phyloP scores from a whole-genome alignment of 1,284 basidiomycete genomes.

The Grifola frondosa region DNA sequence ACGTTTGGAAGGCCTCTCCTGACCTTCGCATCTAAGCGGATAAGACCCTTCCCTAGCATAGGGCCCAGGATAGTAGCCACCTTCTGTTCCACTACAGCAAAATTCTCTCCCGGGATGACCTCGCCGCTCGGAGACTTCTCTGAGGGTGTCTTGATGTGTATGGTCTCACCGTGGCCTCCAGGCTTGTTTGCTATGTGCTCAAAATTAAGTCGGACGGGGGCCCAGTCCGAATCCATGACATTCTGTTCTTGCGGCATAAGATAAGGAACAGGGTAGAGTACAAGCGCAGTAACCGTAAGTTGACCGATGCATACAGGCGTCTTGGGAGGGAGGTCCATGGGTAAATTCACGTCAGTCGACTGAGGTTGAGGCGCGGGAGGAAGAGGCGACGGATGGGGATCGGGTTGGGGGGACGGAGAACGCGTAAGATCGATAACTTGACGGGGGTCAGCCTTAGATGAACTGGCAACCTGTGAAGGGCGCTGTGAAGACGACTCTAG shows the following conservation, averaged over 20 bases:
- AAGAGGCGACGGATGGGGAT: conserved; percentile 21
- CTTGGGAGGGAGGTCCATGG: conserved; percentile 60
- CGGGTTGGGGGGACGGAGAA: conserved; percentile 70
- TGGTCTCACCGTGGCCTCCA: conserved; percentile 61
- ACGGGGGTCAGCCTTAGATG: conserved; percentile 21
- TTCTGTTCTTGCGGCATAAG: conserved; percentile 49
- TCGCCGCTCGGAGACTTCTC: conserved; percentile 50
- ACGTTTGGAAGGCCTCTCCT: conserved; percentile 62
- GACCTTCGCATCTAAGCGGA: conserved; percentile 82
- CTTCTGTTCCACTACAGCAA: conserved; percentile 85
- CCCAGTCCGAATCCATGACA: conserved; percentile 63
- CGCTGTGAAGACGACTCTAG: conserved; percentile 5
- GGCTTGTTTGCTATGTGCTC: conserved; percentile 60
- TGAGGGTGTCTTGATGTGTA: conserved; percentile 77
- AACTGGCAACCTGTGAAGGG: not conserved
- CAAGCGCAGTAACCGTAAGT: conserved; percentile 76
- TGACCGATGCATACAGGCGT: conserved; percentile 89
- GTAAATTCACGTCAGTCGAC: conserved; percentile 19
- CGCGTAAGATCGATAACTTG: conserved; percentile 76
- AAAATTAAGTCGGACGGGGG: conserved; percentile 73
- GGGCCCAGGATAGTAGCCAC: conserved; percentile 76
- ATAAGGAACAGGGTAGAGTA: conserved; percentile 84
- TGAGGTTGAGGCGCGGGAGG: conserved; percentile 17
- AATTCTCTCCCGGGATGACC: conserved; percentile 56
- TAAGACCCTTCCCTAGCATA: conserved; percentile 79